A percentile compares a stretch with the other conserved stretches of the same genome.
phyloP scores from a whole-genome alignment of 1,284 basidiomycete species.

The Veloboletus limbatus region DNA sequence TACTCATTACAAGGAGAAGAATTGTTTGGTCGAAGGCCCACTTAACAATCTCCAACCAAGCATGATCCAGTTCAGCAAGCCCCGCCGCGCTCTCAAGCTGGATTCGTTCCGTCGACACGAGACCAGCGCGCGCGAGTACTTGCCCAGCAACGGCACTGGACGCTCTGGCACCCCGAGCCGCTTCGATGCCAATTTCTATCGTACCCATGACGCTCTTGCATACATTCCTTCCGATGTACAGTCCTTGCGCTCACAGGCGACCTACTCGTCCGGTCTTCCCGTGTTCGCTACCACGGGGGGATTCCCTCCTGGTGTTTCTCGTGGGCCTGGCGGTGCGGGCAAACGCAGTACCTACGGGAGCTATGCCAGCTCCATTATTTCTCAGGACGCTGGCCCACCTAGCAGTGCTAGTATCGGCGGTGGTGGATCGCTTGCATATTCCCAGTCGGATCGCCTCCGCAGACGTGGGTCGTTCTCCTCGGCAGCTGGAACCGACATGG shows the following conservation, averaged over 20 bases:
- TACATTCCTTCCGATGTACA: conserved; percentile 96
- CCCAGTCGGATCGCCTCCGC: conserved; percentile 73
- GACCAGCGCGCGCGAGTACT: conserved; percentile 75
- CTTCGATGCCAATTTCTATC: conserved; percentile 93
- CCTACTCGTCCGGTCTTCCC: conserved; percentile 87
- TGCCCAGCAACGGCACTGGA: conserved; percentile 37
- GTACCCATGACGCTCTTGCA: conserved; percentile 90
- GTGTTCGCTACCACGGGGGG: conserved; percentile 73
- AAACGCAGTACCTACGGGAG: conserved; percentile 78
- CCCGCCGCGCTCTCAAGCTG: conserved; percentile 82
- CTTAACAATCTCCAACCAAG: conserved; percentile 94
- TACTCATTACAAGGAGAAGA: conserved; percentile 98
- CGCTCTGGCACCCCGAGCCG: conserved; percentile 83
- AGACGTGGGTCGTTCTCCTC: conserved; percentile 72
- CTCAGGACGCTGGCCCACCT: conserved; percentile 76
- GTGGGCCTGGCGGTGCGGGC: conserved; percentile 46
- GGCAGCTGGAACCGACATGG: conserved; percentile 71
- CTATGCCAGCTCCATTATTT: conserved; percentile 89
- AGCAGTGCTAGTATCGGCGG: conserved; percentile 47
- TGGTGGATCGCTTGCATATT: conserved; percentile 62
- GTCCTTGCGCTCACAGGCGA: conserved; percentile 91
- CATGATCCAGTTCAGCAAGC: conserved; percentile 99
- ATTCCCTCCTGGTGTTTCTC: conserved; percentile 61
- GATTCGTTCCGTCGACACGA: conserved; percentile 91
- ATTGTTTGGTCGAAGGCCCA: conserved; percentile 92